These are phyloP conservation scores for Leccinum subgranulosum DNA, from an alignment of 768 basidiomycete genomes.

Conservation along the genomic window DNA sequence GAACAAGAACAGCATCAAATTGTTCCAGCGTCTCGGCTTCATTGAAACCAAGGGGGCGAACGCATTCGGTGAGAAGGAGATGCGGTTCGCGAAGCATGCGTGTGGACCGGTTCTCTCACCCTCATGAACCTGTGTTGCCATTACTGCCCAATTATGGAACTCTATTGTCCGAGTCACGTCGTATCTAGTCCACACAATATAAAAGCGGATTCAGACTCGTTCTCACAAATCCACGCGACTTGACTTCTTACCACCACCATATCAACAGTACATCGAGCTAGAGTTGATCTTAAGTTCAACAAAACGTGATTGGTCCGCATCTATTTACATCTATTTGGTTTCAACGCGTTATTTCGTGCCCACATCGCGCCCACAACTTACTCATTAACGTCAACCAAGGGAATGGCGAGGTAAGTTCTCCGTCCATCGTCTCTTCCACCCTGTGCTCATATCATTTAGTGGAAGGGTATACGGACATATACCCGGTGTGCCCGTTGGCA, in stretches of 20 bases:
- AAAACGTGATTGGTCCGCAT: not conserved
- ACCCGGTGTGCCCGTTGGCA: constrained; percentile 16
- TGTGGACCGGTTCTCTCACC: not conserved
- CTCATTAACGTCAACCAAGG: not conserved
- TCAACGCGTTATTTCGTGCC: constrained; percentile 1
- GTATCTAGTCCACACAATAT: not conserved
- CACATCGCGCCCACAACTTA: not conserved
- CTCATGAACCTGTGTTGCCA: not conserved
- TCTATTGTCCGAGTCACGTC: constrained; percentile 18
- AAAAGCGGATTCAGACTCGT: not conserved
- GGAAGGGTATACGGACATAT: constrained; percentile 30
- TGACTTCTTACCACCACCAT: constrained; percentile 11
- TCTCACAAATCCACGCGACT: not conserved
- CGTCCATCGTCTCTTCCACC: not conserved
- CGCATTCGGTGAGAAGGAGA: constrained; percentile 82
- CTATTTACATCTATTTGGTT: constrained; percentile 13
- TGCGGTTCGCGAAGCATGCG: constrained; percentile 43
- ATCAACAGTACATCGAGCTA: not conserved
- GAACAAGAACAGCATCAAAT: constrained; percentile 64
- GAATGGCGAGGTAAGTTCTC: constrained; percentile 19
- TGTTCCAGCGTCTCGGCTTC: constrained; percentile 82
- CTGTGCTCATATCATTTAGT: constrained; percentile 1
- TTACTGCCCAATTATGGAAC: constrained; percentile 1
- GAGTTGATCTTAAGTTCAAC: not conserved
- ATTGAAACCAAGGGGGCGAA: constrained; percentile 59